phyloP scores from a whole-genome alignment of 1,284 basidiomycete species.

The Sporisorium sorghi region DNA sequence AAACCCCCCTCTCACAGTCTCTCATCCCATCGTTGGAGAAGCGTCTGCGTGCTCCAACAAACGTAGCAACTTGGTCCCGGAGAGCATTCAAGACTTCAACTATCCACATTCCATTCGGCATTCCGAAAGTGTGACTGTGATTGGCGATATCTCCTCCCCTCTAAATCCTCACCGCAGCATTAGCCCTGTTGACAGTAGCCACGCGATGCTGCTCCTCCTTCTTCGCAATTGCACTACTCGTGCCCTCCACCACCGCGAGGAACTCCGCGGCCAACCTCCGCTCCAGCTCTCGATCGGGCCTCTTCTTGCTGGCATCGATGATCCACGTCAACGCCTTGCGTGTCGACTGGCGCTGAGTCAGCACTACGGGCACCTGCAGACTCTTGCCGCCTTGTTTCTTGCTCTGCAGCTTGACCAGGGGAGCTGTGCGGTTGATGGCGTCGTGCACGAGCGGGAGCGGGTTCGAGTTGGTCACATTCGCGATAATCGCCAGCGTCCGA shows the following conservation, averaged over 20 bases:
- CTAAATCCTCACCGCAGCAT: conserved; percentile 63
- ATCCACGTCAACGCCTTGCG: conserved; percentile 70
- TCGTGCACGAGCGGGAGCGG: conserved; percentile 68
- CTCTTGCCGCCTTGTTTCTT: conserved; percentile 69
- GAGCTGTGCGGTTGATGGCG: conserved; percentile 67
- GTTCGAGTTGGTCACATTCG: conserved; percentile 62
- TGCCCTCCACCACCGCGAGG: conserved; percentile 69
- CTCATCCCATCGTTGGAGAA: too few relatives aligned
- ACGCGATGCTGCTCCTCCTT: conserved; percentile 74
- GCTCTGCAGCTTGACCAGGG: conserved; percentile 68
- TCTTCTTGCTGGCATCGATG: conserved; percentile 70
- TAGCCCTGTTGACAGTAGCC: conserved; percentile 82
- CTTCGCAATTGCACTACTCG: conserved; percentile 66
- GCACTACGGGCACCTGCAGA: conserved; percentile 68
- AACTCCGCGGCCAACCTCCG: conserved; percentile 69
- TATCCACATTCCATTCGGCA: too few relatives aligned
- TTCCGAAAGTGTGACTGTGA: too few relatives aligned
- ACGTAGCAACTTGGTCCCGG: too few relatives aligned
- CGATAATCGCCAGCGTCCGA: conserved; percentile 62
- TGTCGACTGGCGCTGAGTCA: conserved; percentile 66
- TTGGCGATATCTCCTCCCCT: too few relatives aligned
- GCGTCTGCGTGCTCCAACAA: too few relatives aligned
- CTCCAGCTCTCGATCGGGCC: conserved; percentile 67
- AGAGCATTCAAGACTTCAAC: too few relatives aligned
- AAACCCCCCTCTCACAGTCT: too few relatives aligned